Conservation (phyloP, 192 early-diverging fungal genomes). For the Backusella luteola region DNA sequence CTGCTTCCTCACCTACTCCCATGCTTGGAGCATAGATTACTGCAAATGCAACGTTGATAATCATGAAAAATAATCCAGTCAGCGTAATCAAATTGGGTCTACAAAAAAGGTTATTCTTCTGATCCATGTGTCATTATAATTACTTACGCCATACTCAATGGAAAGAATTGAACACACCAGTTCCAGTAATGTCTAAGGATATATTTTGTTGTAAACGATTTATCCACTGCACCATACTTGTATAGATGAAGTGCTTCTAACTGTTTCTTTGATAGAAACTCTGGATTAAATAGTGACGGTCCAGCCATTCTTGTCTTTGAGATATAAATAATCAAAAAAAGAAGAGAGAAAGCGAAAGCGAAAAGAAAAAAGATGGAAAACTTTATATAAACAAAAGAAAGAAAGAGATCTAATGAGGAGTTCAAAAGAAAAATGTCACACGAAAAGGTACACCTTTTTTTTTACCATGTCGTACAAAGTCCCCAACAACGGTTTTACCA, state of each 20-base stretch:
- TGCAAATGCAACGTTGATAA: constrained; percentile 66
- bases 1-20: constrained; percentile 42
- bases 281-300: constrained; percentile 2
- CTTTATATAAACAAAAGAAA: neutral
- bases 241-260: constrained; percentile 69
- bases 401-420: neutral
- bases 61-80: constrained; percentile 78
- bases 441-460: neutral
- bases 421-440: neutral
- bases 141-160: constrained; percentile 76
- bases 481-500: neutral
- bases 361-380: neutral
- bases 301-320: neutral
- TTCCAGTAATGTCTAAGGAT: constrained; percentile 87
- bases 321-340: neutral
- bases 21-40: constrained; percentile 73
- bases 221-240: constrained; percentile 87
- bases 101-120: neutral
- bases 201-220: constrained; percentile 70
- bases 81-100: constrained; percentile 91
- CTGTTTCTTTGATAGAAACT: constrained; percentile 17
- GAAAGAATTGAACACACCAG: constrained; percentile 80
- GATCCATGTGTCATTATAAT: neutral
- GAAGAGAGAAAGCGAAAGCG: neutral
- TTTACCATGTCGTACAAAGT: neutral